phyloP scores from a whole-genome alignment of 148 eudicot species.

The Salicornia ramosissima region DNA sequence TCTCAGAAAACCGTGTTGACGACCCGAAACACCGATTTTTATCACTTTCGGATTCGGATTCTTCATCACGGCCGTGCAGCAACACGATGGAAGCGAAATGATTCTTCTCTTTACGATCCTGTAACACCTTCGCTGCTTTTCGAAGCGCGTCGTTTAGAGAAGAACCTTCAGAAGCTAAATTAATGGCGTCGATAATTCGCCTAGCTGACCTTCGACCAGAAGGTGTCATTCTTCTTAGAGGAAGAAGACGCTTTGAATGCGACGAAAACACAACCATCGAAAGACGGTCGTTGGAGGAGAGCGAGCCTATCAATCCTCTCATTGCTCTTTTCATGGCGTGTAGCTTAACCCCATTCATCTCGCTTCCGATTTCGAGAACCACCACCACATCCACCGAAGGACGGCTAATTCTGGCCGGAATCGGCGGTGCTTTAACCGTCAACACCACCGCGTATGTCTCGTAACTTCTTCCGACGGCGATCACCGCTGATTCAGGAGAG shows the following conservation, averaged over 20 bases:
- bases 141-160: conserved; percentile 52
- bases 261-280: conserved; percentile 73
- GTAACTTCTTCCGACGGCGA: conserved; percentile 45
- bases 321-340: conserved; percentile 49
- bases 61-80: conserved; percentile 36
- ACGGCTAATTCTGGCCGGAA: conserved; percentile 28
- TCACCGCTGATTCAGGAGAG: conserved; percentile 64
- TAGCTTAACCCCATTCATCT: conserved; percentile 35
- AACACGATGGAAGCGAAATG: conserved; percentile 51
- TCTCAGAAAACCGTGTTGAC: conserved; percentile 50
- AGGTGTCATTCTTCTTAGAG: conserved; percentile 65
- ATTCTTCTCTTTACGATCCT: conserved; percentile 69
- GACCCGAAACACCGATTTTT: conserved; percentile 3
- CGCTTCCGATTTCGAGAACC: conserved; percentile 56
- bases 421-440: conserved; percentile 53
- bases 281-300: conserved; percentile 66
- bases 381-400: conserved; percentile 71
- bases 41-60: not conserved
- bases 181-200: conserved; percentile 58
- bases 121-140: conserved; percentile 66
- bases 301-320: conserved; percentile 53
- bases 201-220: conserved; percentile 61
- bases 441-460: conserved; percentile 66
- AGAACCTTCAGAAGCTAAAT: conserved; percentile 32
- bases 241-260: conserved; percentile 53